Base-by-base conservation (phyloP, 257 asterid species). In the Avicennia marina region DNA sequence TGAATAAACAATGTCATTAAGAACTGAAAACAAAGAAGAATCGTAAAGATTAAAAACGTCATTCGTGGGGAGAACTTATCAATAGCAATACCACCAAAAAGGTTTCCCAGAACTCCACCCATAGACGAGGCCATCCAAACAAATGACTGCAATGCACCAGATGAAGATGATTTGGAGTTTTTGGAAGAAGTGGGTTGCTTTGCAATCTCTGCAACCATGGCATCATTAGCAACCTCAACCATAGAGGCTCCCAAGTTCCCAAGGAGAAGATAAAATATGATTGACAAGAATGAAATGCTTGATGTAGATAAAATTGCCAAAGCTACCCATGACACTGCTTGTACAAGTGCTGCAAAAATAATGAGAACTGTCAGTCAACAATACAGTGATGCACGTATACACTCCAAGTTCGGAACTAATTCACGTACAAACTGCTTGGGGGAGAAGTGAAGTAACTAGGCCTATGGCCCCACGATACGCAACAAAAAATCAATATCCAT, bases 221-320 rank as follows among this genome's bases (percentile, higher is more conserved):
- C 99, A 60, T 93, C 97, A 11, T 89, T 89, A 25, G 97, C 95
- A 45, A 93, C 99, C 79, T 93, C 99, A 21, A 71, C 94, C 66
- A 93, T 69, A 17, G 96, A 82, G 50, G 95, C 99, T 47, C 99
- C 99, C 43, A 89, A 76, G 61, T 93, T 93, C 11, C 99, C 87
- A 7, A 93, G 87, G 19, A 93, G 95, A 68, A 93, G 95, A 66
- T 68, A 86, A 11, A 77, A 66, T 17, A 88, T 82, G 59, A 93
- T 70, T 1, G 74, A 67, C 10, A 65, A 69, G 75, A 93, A 89
- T 17, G 97, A 82, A 65, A 83, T 75, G 65, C 81, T 76, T 26
- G 90, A 70, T 52, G 72, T 31, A 7, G 95, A 78, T 18, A 72
- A 75, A 21, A 73, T 58, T 38, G 84, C 83, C 52, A 86, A 81